Conservation (phyloP, 352 stramenopile species). For the Pythium guiyangense region DNA sequence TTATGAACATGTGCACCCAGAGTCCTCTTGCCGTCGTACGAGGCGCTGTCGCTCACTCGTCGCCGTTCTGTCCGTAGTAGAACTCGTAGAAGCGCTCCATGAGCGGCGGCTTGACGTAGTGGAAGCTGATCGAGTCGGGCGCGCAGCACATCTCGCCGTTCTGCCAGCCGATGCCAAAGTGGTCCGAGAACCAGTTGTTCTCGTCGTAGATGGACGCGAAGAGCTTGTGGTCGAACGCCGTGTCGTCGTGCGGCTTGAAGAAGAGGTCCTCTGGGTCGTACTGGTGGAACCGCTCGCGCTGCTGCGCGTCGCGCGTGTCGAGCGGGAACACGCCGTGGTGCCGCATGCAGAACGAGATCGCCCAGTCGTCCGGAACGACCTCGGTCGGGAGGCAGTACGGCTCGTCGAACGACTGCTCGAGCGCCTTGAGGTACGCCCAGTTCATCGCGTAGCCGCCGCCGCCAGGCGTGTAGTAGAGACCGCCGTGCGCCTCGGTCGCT, state of each 20-base stretch:
- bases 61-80: conserved; percentile 39
- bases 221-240: conserved; percentile 65
- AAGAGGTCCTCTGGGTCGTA: conserved; percentile 77
- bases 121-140: conserved; percentile 75
- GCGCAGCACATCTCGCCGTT: conserved; percentile 74
- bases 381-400: conserved; percentile 66
- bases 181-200: conserved; percentile 89
- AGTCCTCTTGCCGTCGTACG: too few relatives aligned
- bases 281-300: conserved; percentile 82
- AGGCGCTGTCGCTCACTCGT: background rate
- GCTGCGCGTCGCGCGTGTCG: conserved; percentile 65
- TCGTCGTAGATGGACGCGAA: conserved; percentile 80
- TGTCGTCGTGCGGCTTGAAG: conserved; percentile 56
- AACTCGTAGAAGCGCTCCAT: conserved; percentile 85
- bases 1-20: too few relatives aligned
- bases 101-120: conserved; percentile 82
- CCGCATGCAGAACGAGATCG: conserved; percentile 85
- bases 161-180: conserved; percentile 75
- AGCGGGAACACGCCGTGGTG: conserved; percentile 56
- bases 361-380: conserved; percentile 80
- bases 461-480: conserved; percentile 80
- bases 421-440: conserved; percentile 67
- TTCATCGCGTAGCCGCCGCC: conserved; percentile 83
- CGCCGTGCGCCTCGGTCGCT: conserved; percentile 42
- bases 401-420: conserved; percentile 69